These are phyloP conservation scores for Cyberlindnera suaveolens DNA, from an alignment of 805 yeast genomes.

Conservation along the genomic window DNA sequence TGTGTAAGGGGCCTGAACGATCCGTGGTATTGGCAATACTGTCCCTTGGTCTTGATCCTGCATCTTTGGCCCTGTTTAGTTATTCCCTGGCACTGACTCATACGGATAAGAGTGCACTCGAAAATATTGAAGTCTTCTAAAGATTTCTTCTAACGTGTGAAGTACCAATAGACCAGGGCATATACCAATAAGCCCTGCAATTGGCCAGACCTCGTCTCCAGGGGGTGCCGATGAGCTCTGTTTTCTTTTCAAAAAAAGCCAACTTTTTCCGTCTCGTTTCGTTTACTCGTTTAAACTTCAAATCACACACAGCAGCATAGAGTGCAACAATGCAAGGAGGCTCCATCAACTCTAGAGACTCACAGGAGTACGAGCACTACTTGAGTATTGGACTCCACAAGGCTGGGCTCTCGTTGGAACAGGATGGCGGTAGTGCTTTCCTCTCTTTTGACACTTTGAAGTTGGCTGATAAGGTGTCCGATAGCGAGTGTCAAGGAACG, in stretches of 20 bases:
- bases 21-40: conserved; percentile 9
- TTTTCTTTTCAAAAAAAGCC: neutral
- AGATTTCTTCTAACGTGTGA: too few species aligned
- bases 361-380: neutral
- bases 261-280: too few species aligned
- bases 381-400: conserved; percentile 7
- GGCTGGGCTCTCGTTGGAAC: conserved; percentile 8
- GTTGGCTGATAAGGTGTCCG: neutral
- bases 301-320: neutral
- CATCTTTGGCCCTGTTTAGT: conserved; percentile 15
- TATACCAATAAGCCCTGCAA: too few species aligned
- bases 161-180: too few species aligned
- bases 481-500: conserved; percentile 2
- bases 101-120: neutral
- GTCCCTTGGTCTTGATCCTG: conserved; percentile 3
- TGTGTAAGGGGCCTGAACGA: too few species aligned
- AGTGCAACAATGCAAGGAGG: neutral
- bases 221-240: too few species aligned
- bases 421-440: neutral
- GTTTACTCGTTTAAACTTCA: neutral
- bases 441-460: neutral
- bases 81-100: conserved; percentile 16
- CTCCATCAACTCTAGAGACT: neutral
- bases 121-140: too few species aligned
- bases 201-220: too few species aligned